These are phyloP conservation scores for Rosa rugosa DNA, from an alignment of 306 rosid genomes.

Conservation along the genomic window DNA sequence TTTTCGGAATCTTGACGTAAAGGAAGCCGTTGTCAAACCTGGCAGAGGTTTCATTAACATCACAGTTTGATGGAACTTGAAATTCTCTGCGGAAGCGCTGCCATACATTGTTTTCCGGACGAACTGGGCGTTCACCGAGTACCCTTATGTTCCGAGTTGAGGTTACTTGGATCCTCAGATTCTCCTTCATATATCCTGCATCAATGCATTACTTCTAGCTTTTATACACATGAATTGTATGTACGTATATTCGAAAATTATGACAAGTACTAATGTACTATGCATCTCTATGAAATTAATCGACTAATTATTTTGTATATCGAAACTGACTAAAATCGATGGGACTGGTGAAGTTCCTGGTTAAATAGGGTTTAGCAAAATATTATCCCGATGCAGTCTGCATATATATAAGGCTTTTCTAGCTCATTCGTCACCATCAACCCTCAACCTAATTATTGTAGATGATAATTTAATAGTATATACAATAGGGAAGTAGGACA, in stretches of 20 bases:
- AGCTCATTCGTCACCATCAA: background rate
- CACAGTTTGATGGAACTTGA: constrained; percentile 39
- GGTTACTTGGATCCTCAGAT: constrained; percentile 53
- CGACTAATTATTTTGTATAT: no score
- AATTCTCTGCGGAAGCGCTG: constrained; percentile 59
- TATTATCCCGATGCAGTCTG: background rate
- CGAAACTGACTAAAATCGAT: background rate
- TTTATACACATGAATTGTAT: background rate
- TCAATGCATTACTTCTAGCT: background rate
- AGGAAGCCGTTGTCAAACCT: constrained; percentile 53
- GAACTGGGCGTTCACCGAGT: constrained; percentile 39
- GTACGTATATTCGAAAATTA: no score
- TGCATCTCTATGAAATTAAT: no score
- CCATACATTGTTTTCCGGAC: constrained; percentile 27
- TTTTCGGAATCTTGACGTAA: constrained; percentile 45
- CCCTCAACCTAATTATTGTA: background rate
- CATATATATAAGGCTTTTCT: no score
- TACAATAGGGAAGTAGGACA: background rate
- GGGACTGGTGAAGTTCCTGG: background rate
- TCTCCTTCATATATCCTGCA: constrained; percentile 59
- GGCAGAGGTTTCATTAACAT: constrained; percentile 41
- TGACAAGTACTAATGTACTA: no score
- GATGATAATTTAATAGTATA: background rate
- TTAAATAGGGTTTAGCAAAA: background rate
- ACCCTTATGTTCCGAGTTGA: constrained; percentile 38